Conservation (phyloP, 352 stramenopile genomes). For the Pythium biforme region DNA sequence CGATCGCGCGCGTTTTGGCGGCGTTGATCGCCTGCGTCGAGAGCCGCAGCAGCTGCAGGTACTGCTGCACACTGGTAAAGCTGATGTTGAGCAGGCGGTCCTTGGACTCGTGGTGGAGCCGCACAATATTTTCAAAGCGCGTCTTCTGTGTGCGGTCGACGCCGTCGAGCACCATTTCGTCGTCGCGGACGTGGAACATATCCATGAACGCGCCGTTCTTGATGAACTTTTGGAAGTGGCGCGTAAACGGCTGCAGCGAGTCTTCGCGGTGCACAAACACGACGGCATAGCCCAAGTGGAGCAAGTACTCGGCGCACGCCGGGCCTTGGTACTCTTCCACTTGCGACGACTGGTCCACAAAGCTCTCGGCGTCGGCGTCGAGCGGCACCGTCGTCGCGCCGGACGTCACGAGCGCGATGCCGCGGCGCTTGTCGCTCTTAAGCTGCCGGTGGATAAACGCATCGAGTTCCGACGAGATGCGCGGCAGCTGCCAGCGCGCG, state of each 20-base stretch:
- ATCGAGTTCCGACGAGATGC: slow-evolving; percentile 39
- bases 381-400: slow-evolving; percentile 79
- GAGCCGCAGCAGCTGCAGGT: slow-evolving; percentile 67
- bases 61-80: slow-evolving; percentile 84
- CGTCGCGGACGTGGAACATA: slow-evolving; percentile 66
- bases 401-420: slow-evolving; percentile 80
- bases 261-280: slow-evolving; percentile 80
- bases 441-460: slow-evolving; percentile 63
- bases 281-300: slow-evolving; percentile 77
- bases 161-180: slow-evolving; percentile 57
- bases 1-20: slow-evolving; percentile 61
- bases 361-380: slow-evolving; percentile 57
- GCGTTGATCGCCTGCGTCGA: slow-evolving; percentile 52
- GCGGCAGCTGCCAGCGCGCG: slow-evolving; percentile 48
- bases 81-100: slow-evolving; percentile 68
- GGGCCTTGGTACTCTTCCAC: slow-evolving; percentile 77
- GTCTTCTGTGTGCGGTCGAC: slow-evolving; percentile 59
- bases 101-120: slow-evolving; percentile 60
- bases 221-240: slow-evolving; percentile 84
- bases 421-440: slow-evolving; percentile 38
- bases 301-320: slow-evolving; percentile 74
- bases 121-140: slow-evolving; percentile 65
- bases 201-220: slow-evolving; percentile 79
- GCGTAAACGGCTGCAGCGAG: slow-evolving; percentile 79
- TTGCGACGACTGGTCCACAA: slow-evolving; percentile 71